A percentile compares a stretch with the other conserved stretches of the same genome.
phyloP scores from a whole-genome alignment of 805 yeast genomes.

The Kodamaea leandrae region DNA sequence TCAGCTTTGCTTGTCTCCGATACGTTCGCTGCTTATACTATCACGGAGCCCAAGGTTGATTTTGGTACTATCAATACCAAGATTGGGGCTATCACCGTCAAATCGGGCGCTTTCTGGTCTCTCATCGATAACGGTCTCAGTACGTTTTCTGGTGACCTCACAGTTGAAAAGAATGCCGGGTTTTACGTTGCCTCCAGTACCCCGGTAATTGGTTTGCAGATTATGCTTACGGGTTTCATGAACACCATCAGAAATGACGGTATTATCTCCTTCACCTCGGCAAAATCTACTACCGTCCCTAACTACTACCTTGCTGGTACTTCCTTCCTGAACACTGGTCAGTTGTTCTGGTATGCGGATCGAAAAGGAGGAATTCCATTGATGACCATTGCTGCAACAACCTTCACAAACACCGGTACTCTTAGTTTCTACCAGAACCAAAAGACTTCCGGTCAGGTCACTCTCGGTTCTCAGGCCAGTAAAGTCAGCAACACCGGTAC shows the following conservation, averaged over 20 bases:
- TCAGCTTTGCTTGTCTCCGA: neutral
- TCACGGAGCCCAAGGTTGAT: slow-evolving; percentile 15
- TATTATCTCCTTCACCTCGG: slow-evolving; percentile 15
- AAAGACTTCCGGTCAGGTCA: slow-evolving; percentile 20
- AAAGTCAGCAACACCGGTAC: slow-evolving; percentile 16
- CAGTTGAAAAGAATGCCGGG: slow-evolving; percentile 15
- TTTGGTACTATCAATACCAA: slow-evolving; percentile 10
- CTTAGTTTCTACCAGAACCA: slow-evolving; percentile 20
- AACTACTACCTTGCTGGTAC: slow-evolving; percentile 9
- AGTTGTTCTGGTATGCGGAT: slow-evolving; percentile 12
- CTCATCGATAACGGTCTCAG: slow-evolving; percentile 16
- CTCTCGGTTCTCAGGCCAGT: slow-evolving; percentile 13
- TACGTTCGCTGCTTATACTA: slow-evolving; percentile 12
- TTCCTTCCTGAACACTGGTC: slow-evolving; percentile 13
- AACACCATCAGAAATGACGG: slow-evolving; percentile 21
- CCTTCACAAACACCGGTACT: slow-evolving; percentile 18
- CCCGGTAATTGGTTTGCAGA: slow-evolving; percentile 9
- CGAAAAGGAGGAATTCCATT: slow-evolving; percentile 12
- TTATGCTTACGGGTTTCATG: slow-evolving; percentile 10
- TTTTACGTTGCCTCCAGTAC: slow-evolving; percentile 14
- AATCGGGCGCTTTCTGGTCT: slow-evolving; percentile 18
- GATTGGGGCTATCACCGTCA: slow-evolving; percentile 17
- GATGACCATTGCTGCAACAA: slow-evolving; percentile 10
- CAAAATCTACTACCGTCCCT: slow-evolving; percentile 12
- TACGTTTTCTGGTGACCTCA: slow-evolving; percentile 14